These are phyloP conservation scores for Colletotrichum noveboracense DNA, from an alignment of 2,329 filamentous ascomycete species.

Conservation along the genomic window DNA sequence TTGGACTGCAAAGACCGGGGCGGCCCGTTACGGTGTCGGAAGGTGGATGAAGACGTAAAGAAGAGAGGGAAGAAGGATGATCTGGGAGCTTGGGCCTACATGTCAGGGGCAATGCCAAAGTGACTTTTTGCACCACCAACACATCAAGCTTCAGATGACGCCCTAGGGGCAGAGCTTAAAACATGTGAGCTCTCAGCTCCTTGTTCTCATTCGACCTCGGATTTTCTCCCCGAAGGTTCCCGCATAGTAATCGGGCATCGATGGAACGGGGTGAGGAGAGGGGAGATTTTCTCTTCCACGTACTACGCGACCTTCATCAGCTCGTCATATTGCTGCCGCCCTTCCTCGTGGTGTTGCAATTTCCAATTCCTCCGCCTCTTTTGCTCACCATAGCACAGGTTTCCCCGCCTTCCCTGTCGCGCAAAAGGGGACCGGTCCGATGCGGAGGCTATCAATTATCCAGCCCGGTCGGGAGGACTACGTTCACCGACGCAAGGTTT, in stretches of 20 bases:
- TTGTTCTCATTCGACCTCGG: slow-evolving; percentile 1
- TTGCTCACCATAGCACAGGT: not conserved
- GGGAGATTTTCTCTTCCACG: not conserved
- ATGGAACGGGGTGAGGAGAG: not conserved
- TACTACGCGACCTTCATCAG: not conserved
- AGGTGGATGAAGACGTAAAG: not conserved
- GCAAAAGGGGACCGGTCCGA: not conserved
- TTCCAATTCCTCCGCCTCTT: not conserved
- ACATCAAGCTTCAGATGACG: slow-evolving; percentile 17
- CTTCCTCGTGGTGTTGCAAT: not conserved
- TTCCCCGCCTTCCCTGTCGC: not conserved
- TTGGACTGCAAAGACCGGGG: not conserved
- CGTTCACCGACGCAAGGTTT: slow-evolving; percentile 12
- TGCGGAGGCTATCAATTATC: slow-evolving; percentile 17
- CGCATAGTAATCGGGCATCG: not conserved
- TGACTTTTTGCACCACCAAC: not conserved
- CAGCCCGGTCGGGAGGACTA: slow-evolving; percentile 15
- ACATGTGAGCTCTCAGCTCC: not conserved
- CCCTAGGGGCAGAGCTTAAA: slow-evolving; percentile 11
- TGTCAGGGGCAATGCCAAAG: not conserved
- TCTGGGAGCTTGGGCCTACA: slow-evolving; percentile 11
- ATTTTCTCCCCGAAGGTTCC: not conserved
- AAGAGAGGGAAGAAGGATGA: not conserved
- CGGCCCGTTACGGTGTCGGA: not conserved
- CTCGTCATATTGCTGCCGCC: not conserved